Evolutionary conservation across 1,284 basidiomycete species (phyloP).

Genomic region (Apiotrichum siamense): DNA sequence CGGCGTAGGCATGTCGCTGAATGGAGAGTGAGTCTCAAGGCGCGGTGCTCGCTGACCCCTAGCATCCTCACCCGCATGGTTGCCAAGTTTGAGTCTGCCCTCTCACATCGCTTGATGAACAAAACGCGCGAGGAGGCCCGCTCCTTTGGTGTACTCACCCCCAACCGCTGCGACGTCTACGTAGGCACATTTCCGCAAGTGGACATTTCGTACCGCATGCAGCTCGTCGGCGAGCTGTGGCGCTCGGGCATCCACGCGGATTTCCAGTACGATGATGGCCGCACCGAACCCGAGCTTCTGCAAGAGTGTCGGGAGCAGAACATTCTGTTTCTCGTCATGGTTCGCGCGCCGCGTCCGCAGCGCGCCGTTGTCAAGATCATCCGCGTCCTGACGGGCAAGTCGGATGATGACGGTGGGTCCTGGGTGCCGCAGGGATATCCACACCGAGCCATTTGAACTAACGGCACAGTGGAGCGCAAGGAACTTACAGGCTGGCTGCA

Average conservation of each 20-base stretch:
- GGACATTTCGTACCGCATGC: slow-evolving; percentile 49
- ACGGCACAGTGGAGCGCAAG: slow-evolving; percentile 32
- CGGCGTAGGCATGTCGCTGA: slow-evolving; percentile 53
- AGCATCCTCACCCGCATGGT: slow-evolving; percentile 49
- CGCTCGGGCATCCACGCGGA: slow-evolving; percentile 53
- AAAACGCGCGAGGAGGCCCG: slow-evolving; percentile 48
- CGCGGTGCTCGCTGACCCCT: neutral
- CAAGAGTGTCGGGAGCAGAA: slow-evolving; percentile 47
- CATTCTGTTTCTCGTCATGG: slow-evolving; percentile 45
- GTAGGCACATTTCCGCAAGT: slow-evolving; percentile 50
- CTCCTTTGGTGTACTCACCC: slow-evolving; percentile 49
- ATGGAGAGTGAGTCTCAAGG: slow-evolving; percentile 44
- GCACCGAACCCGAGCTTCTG: slow-evolving; percentile 38
- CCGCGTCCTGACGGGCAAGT: slow-evolving; percentile 14
- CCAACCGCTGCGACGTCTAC: slow-evolving; percentile 54
- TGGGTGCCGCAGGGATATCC: neutral
- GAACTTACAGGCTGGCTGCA: slow-evolving; percentile 41
- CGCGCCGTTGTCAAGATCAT: slow-evolving; percentile 40
- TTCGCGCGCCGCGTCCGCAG: slow-evolving; percentile 26
- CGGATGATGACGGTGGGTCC: slow-evolving; percentile 41
- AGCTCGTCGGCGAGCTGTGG: slow-evolving; percentile 54
- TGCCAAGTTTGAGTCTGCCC: slow-evolving; percentile 46
- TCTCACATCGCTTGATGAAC: slow-evolving; percentile 45
- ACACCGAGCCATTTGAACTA: too few species aligned
- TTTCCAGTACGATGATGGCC: slow-evolving; percentile 51